These are phyloP conservation scores for rapeseed (Brassica napus) DNA, from an alignment of 345 rosid genomes.

Conservation along the genomic window Da-Ae NC_063452.1:62373001-62373500, in stretches of 20 bases:
- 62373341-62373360: slow-evolving; percentile 40
- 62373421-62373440: slow-evolving; percentile 60
- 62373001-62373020: slow-evolving; percentile 16
- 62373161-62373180: slow-evolving; percentile 53
- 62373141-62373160: slow-evolving; percentile 67
- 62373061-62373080: slow-evolving; percentile 49
- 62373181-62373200: slow-evolving; percentile 66
- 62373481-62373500: slow-evolving; percentile 67
- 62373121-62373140: slow-evolving; percentile 57
- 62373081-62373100: slow-evolving; percentile 58
- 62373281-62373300: slow-evolving; percentile 61
- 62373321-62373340: slow-evolving; percentile 51
- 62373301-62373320: slow-evolving; percentile 41
- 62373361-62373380: slow-evolving; percentile 69
- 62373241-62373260: slow-evolving; percentile 58
- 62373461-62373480: slow-evolving; percentile 55
- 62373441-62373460: slow-evolving; percentile 52
- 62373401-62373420: slow-evolving; percentile 45
- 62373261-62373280: slow-evolving; percentile 58
- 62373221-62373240: slow-evolving; percentile 46
- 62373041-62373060: slow-evolving; percentile 39
- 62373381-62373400: slow-evolving; percentile 63
- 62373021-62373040: not conserved
- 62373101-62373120: slow-evolving; percentile 57
- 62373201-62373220: slow-evolving; percentile 37